Base-by-base conservation (phyloP, 2,329 filamentous ascomycete species). In the Ceratocystis papillata region DNA sequence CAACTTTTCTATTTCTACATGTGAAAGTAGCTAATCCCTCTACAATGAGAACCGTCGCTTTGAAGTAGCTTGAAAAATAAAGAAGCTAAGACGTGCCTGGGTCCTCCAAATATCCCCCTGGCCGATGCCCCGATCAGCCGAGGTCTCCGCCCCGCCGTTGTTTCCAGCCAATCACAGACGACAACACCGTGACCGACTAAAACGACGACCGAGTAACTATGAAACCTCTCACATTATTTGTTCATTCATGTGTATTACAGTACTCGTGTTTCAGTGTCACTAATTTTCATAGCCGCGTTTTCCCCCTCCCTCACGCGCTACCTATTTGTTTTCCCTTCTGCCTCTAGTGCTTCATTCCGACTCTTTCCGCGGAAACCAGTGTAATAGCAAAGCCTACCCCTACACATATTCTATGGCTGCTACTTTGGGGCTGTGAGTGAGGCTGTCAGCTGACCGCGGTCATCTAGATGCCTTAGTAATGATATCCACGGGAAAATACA, bases 71-170 rank as follows among this genome's bases (percentile, higher is more conserved):
- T 50, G 17, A 37, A 57, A 17, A 17, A 20, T 7, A 57, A 30
- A 33, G 7, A 17, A n/a, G 2, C 25, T 59, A 59, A 37, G 15
- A 59, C 4, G 17, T 37, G 12, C 17, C 28, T n/a, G n/a, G 8
- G 55, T n/a, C 12, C 25, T 20, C 25, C 25, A 59, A 59, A 59
- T 48, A 55, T 66, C 65, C 65, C 62, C 65, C 57, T 48, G 65
- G 41, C 65, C 65, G 65, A 61, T 60, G 33, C 53, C 20, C 64
- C 50, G 55, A 67, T 41, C 50, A 64, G 33, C 65, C 62, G 62
- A 64, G 65, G 55, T 67, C 53, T 67, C 61, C 62, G 65, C 65
- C 50, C 55, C 37, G 55, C 62, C 62, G 62, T 20, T 20, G 12
- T 17, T 33, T 53, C 57, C 62, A 67, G 44, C 60, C 45, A 59